These are phyloP conservation scores for Mucor ambiguus DNA, from an alignment of 371 early-diverging fungal species.

Conservation along the genomic window DNA sequence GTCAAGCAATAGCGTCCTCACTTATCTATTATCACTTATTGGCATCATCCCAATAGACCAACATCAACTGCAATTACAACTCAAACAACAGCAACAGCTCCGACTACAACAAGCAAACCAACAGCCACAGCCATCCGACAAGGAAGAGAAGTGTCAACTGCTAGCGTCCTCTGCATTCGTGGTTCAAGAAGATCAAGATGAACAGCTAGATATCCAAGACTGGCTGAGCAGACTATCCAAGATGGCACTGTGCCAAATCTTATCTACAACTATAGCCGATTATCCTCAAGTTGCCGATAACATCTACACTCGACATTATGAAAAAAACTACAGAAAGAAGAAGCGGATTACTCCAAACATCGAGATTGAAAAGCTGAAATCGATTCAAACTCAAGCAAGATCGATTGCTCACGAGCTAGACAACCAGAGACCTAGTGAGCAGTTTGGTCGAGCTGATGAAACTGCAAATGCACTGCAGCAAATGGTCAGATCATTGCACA, in stretches of 20 bases:
- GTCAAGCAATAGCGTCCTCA: slow-evolving; percentile 20
- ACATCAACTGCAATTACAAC: slow-evolving; percentile 2
- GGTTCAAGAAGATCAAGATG: slow-evolving; percentile 11
- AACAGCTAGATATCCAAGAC: slow-evolving; percentile 13
- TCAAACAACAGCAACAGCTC: background rate
- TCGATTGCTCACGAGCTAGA: slow-evolving; percentile 30
- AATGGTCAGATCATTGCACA: slow-evolving; percentile 16
- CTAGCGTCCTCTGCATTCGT: slow-evolving; percentile 31
- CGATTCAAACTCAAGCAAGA: slow-evolving; percentile 24
- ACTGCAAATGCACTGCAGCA: slow-evolving; percentile 28
- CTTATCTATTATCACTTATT: slow-evolving; percentile 29
- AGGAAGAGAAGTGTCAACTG: slow-evolving; percentile 21
- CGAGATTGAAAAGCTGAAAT: slow-evolving; percentile 14
- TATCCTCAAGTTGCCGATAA: slow-evolving; percentile 23
- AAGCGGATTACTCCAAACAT: background rate
- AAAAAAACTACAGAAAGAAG: slow-evolving; percentile 12
- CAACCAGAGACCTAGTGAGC: slow-evolving; percentile 35
- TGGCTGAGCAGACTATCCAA: slow-evolving; percentile 36
- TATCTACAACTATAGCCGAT: slow-evolving; percentile 29
- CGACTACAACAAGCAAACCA: background rate
- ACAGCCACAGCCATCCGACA: background rate
- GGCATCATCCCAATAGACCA: slow-evolving; percentile 23
- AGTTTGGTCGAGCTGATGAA: slow-evolving; percentile 33
- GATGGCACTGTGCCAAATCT: slow-evolving; percentile 34
- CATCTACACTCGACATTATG: slow-evolving; percentile 25